Base-by-base conservation (phyloP, 768 basidiomycete species). In the Leccinellum rugosiceps region DNA sequence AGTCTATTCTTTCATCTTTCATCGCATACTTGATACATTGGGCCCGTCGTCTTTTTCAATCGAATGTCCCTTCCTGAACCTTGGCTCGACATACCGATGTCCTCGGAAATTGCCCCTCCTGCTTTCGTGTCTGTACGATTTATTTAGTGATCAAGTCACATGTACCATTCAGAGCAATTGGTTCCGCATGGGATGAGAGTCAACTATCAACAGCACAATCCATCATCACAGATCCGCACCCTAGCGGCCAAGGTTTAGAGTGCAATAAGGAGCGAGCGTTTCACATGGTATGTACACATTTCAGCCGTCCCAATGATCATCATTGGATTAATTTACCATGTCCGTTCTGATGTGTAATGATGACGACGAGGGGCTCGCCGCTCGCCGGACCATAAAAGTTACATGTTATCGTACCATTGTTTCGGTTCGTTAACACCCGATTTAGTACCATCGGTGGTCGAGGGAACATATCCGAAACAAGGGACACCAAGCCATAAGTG, bases 351-450 rank as follows among this genome's bases (percentile, higher is more conserved):
- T n/a, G 10, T 41, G n/a, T 41, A 19, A 41, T 38, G 65, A 62
- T 64, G 61, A 64, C 47, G 50, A 31, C 21, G 44, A 9, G 35
- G 35, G 17, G 38, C 38, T 41, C 21, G 43, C 44, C 54, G 38
- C 38, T 41, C 21, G 43, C 44, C 54, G 58, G 58, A 62, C 50
- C 63, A n/a, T 38, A 4, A 15, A 17, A 17, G 34, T 35, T 55
- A 59, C 64, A 58, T 64, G 59, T 58, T 15, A 25, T 62, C 52
- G 48, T 67, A 60, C 68, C 68, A 25, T 43, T 62, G n/a, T 59
- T 32, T 58, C 56, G 68, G 68, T 60, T 61, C 68, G 62, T 65
- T 55, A 50, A 59, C 47, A 30, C 62, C 55, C 19, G 14, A 50
- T 19, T 19, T 34, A 9, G 55, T 15, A 14, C 48, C 46, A 38